phyloP scores from a whole-genome alignment of 2,329 filamentous ascomycete species.

The Aspergillus transmontanensis region DNA sequence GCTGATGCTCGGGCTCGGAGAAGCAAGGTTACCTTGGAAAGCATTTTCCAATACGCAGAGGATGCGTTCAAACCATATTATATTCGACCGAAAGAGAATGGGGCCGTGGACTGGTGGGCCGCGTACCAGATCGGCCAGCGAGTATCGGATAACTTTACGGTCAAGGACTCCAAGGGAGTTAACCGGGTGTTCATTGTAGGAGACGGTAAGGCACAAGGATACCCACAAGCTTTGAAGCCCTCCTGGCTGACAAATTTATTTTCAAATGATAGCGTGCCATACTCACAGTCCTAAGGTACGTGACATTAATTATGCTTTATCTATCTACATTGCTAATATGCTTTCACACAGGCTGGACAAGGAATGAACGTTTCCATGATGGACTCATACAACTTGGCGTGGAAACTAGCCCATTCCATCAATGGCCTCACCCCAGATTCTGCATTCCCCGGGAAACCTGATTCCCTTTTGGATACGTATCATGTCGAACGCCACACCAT shows the following conservation, averaged over 20 bases:
- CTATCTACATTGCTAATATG: not conserved
- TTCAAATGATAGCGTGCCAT: slow-evolving; percentile 61
- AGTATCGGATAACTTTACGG: slow-evolving; percentile 45
- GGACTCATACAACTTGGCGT: slow-evolving; percentile 49
- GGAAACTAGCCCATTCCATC: slow-evolving; percentile 43
- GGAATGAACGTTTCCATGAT: slow-evolving; percentile 81
- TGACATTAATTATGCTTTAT: not conserved
- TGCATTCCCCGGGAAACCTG: slow-evolving; percentile 11
- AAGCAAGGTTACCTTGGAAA: slow-evolving; percentile 63
- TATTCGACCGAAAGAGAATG: slow-evolving; percentile 60
- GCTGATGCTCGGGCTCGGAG: slow-evolving; percentile 64
- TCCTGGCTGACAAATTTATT: not conserved
- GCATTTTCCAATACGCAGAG: slow-evolving; percentile 68
- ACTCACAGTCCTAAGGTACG: slow-evolving; percentile 70
- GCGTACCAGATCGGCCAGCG: slow-evolving; percentile 78
- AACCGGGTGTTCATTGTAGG: slow-evolving; percentile 74
- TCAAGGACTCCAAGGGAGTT: slow-evolving; percentile 68
- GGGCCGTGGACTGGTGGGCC: slow-evolving; percentile 72
- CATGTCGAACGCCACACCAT: slow-evolving; percentile 40
- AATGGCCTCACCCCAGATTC: slow-evolving; percentile 37
- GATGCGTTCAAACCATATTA: slow-evolving; percentile 67
- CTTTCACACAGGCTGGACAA: slow-evolving; percentile 60
- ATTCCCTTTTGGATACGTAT: slow-evolving; percentile 40
- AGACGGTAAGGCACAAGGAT: slow-evolving; percentile 49
- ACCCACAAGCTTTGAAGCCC: not conserved